phyloP scores from a whole-genome alignment of 768 basidiomycete genomes.

The Termitomyces eurrhizus region DNA sequence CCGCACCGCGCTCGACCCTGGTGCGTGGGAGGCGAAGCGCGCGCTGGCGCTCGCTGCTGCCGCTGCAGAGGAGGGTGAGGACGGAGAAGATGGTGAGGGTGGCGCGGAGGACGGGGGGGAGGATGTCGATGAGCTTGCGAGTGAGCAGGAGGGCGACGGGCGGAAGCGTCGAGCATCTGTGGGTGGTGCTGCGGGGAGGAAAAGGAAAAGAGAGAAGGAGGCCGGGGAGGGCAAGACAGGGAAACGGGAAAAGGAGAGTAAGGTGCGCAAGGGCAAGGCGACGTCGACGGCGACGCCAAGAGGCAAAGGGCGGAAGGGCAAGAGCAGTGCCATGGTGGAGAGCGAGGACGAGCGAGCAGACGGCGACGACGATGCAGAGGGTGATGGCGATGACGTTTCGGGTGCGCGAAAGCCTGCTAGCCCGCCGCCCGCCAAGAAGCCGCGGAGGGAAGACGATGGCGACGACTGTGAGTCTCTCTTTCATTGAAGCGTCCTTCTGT shows the following conservation, averaged over 20 bases:
- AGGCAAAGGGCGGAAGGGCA: conserved; percentile 35
- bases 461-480: conserved; percentile 50
- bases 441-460: conserved; percentile 51
- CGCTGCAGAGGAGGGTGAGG: conserved; percentile 6
- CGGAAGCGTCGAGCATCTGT: conserved; percentile 57
- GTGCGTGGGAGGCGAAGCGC: conserved; percentile 45
- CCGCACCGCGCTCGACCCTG: conserved; percentile 62
- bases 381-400: conserved; percentile 31
- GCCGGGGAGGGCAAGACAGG: conserved; percentile 33
- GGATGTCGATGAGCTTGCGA: conserved; percentile 56
- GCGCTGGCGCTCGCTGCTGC: conserved; percentile 17
- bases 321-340: conserved; percentile 56
- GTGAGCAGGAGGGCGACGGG: conserved; percentile 44
- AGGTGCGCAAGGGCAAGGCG: not conserved
- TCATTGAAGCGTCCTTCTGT: not conserved
- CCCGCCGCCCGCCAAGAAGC: conserved; percentile 64
- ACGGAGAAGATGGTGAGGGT: conserved; percentile 38
- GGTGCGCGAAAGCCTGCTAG: conserved; percentile 39
- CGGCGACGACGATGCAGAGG: conserved; percentile 33
- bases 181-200: conserved; percentile 37
- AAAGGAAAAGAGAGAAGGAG: conserved; percentile 56
- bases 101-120: conserved; percentile 50
- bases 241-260: conserved; percentile 10
- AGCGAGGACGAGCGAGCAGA: conserved; percentile 56
- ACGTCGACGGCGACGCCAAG: conserved; percentile 40